Conservation (phyloP, 2,329 filamentous ascomycete genomes). For the Clarireedia paspali region DNA sequence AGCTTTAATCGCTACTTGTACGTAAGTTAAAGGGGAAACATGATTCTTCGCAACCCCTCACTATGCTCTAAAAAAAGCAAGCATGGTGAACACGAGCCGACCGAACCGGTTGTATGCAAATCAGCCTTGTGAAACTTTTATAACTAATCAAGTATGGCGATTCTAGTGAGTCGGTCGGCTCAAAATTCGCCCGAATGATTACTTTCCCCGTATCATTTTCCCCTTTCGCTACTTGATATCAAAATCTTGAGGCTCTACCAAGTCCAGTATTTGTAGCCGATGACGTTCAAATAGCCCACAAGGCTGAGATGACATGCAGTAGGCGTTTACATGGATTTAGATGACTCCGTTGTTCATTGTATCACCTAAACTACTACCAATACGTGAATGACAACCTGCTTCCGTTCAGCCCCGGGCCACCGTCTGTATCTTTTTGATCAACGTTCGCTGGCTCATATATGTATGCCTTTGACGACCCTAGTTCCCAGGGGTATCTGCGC, state of each 20-base stretch:
- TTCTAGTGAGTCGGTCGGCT: background rate
- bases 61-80: background rate
- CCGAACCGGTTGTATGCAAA: conserved; percentile 1
- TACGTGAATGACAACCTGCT: no score
- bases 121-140: conserved; percentile 17
- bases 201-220: background rate
- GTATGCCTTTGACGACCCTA: no score
- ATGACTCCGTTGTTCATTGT: background rate
- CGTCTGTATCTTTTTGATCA: no score
- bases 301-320: background rate
- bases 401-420: no score
- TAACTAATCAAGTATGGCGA: conserved; percentile 6
- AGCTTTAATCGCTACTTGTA: background rate
- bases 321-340: background rate
- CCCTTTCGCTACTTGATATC: background rate
- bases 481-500: no score
- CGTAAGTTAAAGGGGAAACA: background rate
- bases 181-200: background rate
- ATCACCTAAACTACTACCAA: no score
- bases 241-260: background rate
- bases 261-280: background rate
- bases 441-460: no score
- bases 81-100: background rate
- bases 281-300: background rate
- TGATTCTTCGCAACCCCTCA: background rate